Base-by-base conservation (phyloP, 108 stramenopile species). In the Asterionellopsis glacialis region DNA sequence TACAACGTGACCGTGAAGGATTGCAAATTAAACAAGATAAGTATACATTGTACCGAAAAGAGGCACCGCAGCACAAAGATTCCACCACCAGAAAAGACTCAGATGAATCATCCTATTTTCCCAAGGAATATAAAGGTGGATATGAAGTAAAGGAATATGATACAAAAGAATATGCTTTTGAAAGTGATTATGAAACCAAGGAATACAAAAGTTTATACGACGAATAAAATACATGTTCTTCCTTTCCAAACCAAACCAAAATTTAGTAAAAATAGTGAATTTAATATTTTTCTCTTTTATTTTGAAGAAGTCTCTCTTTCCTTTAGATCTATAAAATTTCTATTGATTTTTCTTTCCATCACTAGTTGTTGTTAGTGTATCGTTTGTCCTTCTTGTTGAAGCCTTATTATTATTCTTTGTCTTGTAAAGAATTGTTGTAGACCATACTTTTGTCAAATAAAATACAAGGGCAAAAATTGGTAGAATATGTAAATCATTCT, bases 191-290 rank as follows among this genome's bases (percentile, higher is more conserved):
- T 39, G 47, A 67, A 41, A 25, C 63, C 1, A 27, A 49, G 27
- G 62, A 67, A 61, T 74, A 74, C 60, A 65, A 66, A 43, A 67
- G 66, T 40, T 55, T 74, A 2, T 74, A 74, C 47, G 73, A 74
- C 33, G 3, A 51, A 27, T 33, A 33, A 7, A 33, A n/a, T n/a
- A n/a, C n/a, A n/a, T n/a, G n/a, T n/a, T n/a, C n/a, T n/a, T n/a
- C n/a, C n/a, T n/a, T n/a, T n/a, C n/a, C n/a, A n/a, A n/a, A n/a
- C n/a, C n/a, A n/a, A n/a, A n/a, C n/a, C n/a, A n/a, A n/a, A n/a
- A n/a, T n/a, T n/a, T n/a, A n/a, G n/a, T n/a, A n/a, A n/a, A n/a
- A n/a, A 51, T 7, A 51, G 23, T 14, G 12, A 44, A 44, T 44
- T 44, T 45, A 45, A 15, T 45, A 45, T 15, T 45, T 45, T 45